Conservation (phyloP, 495 filamentous ascomycete species). For the Podospora appendiculata region DNA sequence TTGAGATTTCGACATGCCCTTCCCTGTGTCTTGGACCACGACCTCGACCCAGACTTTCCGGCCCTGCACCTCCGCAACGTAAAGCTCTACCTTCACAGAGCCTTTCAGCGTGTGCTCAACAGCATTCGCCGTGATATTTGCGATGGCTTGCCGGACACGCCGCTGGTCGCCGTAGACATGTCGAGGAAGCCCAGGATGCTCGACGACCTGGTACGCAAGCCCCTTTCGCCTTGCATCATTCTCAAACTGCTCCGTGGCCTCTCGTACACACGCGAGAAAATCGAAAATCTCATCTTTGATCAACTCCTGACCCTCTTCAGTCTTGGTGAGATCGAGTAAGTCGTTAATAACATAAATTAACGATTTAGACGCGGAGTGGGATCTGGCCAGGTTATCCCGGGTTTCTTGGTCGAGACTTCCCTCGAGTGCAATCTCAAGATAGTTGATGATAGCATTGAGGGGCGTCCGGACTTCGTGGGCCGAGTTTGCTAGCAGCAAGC, state of each 20-base stretch:
- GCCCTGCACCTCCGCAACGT: conserved; percentile 34
- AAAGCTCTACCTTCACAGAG: conserved; percentile 63
- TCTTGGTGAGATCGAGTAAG: conserved; percentile 83
- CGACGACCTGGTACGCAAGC: conserved; percentile 57
- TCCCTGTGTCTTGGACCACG: conserved; percentile 69
- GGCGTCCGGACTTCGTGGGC: conserved; percentile 94
- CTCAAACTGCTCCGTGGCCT: conserved; percentile 67
- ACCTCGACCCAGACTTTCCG: conserved; percentile 59
- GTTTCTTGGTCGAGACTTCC: conserved; percentile 75
- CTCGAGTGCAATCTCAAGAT: conserved; percentile 88
- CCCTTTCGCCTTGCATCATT: conserved; percentile 70
- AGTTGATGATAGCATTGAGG: conserved; percentile 94
- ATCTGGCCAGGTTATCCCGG: conserved; percentile 76
- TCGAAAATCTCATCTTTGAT: conserved; percentile 81
- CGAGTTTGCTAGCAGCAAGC: conserved; percentile 79
- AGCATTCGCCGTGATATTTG: conserved; percentile 80
- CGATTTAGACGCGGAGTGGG: conserved; percentile 93
- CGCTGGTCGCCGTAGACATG: conserved; percentile 73
- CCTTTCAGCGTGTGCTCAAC: conserved; percentile 73
- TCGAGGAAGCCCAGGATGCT: conserved; percentile 62
- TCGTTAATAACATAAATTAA: conserved; percentile 96
- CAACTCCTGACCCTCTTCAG: conserved; percentile 71
- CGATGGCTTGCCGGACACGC: conserved; percentile 69
- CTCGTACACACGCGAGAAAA: conserved; percentile 59
- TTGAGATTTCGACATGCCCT: conserved; percentile 65